Evolutionary conservation across 345 rosid genomes (phyloP), one percentile per base, ranked within the genome.

Genomic region (Kernera saxatilis): DNA sequence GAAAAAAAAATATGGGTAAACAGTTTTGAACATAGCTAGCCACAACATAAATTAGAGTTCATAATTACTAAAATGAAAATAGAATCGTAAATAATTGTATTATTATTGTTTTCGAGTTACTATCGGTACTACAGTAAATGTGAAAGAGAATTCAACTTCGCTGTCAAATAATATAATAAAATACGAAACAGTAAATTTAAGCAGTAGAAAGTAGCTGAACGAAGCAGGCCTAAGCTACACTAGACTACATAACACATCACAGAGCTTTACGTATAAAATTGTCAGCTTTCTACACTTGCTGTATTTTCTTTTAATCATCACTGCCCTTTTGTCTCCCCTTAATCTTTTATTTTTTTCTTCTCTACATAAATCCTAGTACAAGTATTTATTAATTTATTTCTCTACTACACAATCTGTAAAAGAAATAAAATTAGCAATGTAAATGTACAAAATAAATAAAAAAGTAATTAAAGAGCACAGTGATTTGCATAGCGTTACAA

Each of bases 221-320:
- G 48, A 32, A 67, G 50, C 74, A 60, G 74, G 69, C 64, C 74
- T 60, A 62, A 68, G 64, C 74, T 60, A 44, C 40, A 50, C 33
- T 50, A 73, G 60, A 51, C 78, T 56, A 69, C 73, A 67, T 33
- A 10, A 57, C 56, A 50, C 56, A 58, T 52, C 53, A 21, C 72
- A 65, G 36, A 73, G 41, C 64, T 75, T 69, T 53, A 75, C 66
- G 77, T 66, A 49, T 74, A 15, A 30, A 53, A 44, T 25, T 70
- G 74, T 75, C 71, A 75, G 75, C 75, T 68, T 60, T 75, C 62
- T 48, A 37, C 62, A 50, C 36, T 43, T 66, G 50, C 27, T 66
- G 72, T 58, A 64, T 64, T 58, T 58, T 74, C 73, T 39, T 29
- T 33, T 49, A 74, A 74, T 67, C 72, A 74, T 74, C 74, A 40